phyloP scores from a whole-genome alignment of 805 yeast genomes.

The Debaryomyces castellii region DNA sequence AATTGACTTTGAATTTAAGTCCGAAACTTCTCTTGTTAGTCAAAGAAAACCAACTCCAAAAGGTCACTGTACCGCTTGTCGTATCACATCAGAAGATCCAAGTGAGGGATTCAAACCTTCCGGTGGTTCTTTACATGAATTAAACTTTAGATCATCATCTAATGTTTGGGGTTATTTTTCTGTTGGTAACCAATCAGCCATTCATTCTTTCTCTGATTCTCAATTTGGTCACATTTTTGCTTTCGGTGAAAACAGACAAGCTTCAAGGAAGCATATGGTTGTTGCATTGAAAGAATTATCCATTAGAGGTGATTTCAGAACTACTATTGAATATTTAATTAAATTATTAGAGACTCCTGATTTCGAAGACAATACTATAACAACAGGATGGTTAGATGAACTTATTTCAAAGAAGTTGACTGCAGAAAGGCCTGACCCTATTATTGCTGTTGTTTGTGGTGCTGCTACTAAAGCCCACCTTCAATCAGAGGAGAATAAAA shows the following conservation, averaged over 20 bases:
- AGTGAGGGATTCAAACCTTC: slow-evolving; percentile 99
- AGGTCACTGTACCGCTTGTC: slow-evolving; percentile 99
- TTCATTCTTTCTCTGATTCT: slow-evolving; percentile 96
- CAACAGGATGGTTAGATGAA: slow-evolving; percentile 99
- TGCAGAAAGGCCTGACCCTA: slow-evolving; percentile 94
- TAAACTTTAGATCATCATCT: slow-evolving; percentile 94
- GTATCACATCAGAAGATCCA: slow-evolving; percentile 99
- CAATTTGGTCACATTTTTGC: slow-evolving; percentile 99
- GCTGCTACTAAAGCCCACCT: slow-evolving; percentile 95
- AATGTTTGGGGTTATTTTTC: slow-evolving; percentile 99
- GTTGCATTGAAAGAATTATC: slow-evolving; percentile 95
- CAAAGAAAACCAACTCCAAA: slow-evolving; percentile 95
- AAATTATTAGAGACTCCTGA: slow-evolving; percentile 94
- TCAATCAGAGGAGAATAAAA: slow-evolving; percentile 66
- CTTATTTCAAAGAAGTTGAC: slow-evolving; percentile 90
- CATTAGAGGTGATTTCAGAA: slow-evolving; percentile 97
- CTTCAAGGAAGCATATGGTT: slow-evolving; percentile 98
- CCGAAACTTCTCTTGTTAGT: slow-evolving; percentile 65
- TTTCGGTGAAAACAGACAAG: slow-evolving; percentile 97
- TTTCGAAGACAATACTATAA: slow-evolving; percentile 92
- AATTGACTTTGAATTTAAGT: slow-evolving; percentile 85
- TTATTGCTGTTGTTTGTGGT: slow-evolving; percentile 91
- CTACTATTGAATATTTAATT: slow-evolving; percentile 95
- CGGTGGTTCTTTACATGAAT: slow-evolving; percentile 93
- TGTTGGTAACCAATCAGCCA: slow-evolving; percentile 93